phyloP scores from a whole-genome alignment of 108 stramenopile species.

The Fragilaria radians region DNA sequence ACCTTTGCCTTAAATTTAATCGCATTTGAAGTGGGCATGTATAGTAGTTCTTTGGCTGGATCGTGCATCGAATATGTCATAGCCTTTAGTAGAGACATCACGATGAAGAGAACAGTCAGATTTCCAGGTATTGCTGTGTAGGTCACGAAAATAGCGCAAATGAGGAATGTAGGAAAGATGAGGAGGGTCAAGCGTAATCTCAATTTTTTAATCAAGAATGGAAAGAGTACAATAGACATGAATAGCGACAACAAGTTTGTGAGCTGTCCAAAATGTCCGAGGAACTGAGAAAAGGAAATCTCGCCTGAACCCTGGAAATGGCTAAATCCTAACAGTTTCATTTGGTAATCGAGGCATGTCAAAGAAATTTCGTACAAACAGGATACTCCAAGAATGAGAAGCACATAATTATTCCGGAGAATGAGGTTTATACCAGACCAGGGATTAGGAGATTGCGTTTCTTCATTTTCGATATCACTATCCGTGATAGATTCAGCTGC shows the following conservation, averaged over 20 bases:
- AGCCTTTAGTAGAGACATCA: slow-evolving; percentile 82
- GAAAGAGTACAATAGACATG: slow-evolving; percentile 75
- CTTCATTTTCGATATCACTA: background rate
- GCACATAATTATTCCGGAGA: slow-evolving; percentile 79
- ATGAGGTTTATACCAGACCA: slow-evolving; percentile 77
- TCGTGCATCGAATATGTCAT: slow-evolving; percentile 92
- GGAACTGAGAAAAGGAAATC: slow-evolving; percentile 73
- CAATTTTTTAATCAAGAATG: slow-evolving; percentile 59
- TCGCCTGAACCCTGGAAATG: slow-evolving; percentile 33
- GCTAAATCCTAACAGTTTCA: slow-evolving; percentile 89
- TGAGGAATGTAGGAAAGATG: slow-evolving; percentile 78
- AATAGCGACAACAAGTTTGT: slow-evolving; percentile 81
- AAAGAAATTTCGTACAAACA: slow-evolving; percentile 92
- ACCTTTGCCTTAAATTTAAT: slow-evolving; percentile 84
- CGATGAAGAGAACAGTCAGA: slow-evolving; percentile 70
- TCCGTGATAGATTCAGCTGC: slow-evolving; percentile 8
- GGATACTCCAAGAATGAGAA: slow-evolving; percentile 87
- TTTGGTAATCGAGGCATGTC: slow-evolving; percentile 94
- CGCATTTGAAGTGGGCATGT: slow-evolving; percentile 81
- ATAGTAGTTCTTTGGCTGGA: slow-evolving; percentile 89
- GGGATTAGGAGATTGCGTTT: slow-evolving; percentile 1
- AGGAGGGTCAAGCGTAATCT: slow-evolving; percentile 72
- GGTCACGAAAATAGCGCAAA: slow-evolving; percentile 59
- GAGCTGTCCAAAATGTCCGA: slow-evolving; percentile 88
- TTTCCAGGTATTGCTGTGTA: slow-evolving; percentile 70